phyloP scores from a whole-genome alignment of 129 eudicot species.

The Flaveria bidentis region DNA sequence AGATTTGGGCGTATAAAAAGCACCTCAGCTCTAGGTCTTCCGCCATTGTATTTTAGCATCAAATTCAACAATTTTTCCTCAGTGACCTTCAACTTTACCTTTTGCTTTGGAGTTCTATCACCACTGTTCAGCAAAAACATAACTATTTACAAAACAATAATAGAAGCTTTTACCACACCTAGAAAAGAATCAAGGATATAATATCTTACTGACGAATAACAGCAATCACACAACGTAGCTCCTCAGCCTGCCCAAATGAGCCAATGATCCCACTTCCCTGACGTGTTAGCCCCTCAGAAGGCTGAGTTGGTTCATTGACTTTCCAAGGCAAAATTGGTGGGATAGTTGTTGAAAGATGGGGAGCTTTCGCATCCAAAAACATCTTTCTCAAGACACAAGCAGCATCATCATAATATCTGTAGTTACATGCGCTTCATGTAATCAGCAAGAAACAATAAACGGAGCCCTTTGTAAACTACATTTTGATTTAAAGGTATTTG shows the following conservation, averaged over 20 bases:
- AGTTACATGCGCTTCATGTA: constrained; percentile 16
- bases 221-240: constrained; percentile 96
- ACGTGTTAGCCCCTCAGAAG: constrained; percentile 88
- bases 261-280: constrained; percentile 98
- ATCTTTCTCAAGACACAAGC: constrained; percentile 96
- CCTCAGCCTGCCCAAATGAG: constrained; percentile 96
- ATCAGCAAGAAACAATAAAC: constrained; percentile 7
- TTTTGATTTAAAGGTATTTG: background rate
- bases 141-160: constrained; percentile 2
- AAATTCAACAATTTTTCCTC: constrained; percentile 88
- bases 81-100: constrained; percentile 94
- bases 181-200: constrained; percentile 17
- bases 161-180: constrained; percentile 1
- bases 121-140: constrained; percentile 61
- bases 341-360: constrained; percentile 90
- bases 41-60: constrained; percentile 95
- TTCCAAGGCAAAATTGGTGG: constrained; percentile 97
- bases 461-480: constrained; percentile 4
- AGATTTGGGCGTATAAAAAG: constrained; percentile 14
- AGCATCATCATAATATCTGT: constrained; percentile 97
- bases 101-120: constrained; percentile 98
- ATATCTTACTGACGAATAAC: constrained; percentile 87
- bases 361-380: constrained; percentile 98
- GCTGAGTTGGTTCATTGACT: constrained; percentile 75
- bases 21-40: constrained; percentile 96